Percentiles rank a stretch among this genome's conserved stretches.
Conservation (phyloP, 176 grass and related monocot genomes). For the Avena atlantica region DNA sequence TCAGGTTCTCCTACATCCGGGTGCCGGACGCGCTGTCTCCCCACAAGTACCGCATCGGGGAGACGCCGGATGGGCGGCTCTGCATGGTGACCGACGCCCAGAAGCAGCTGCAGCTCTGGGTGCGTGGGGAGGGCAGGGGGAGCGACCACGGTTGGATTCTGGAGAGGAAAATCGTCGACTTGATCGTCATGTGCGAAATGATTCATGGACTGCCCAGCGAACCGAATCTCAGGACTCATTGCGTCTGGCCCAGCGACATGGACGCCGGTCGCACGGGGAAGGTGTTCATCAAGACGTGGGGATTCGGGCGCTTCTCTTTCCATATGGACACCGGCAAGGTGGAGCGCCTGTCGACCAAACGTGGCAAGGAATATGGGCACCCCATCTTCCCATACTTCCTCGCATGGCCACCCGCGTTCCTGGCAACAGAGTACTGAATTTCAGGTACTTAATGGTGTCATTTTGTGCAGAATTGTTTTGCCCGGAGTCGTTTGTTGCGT, state of each 20-base stretch:
- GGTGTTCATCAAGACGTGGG: slow-evolving; percentile 10
- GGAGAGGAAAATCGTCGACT: neutral
- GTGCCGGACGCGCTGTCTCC: neutral
- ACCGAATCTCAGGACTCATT: too few species aligned
- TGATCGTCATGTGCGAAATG: neutral
- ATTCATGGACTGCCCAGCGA: neutral
- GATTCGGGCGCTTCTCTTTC: slow-evolving; percentile 7
- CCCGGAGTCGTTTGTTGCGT: neutral
- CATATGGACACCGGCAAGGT: neutral
- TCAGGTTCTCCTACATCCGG: neutral
- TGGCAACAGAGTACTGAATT: neutral
- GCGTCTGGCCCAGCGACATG: slow-evolving; percentile 14
- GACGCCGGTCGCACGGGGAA: neutral
- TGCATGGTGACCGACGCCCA: neutral
- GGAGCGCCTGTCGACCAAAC: neutral
- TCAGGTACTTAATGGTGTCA: neutral
- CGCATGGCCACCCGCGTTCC: neutral
- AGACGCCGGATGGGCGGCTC: slow-evolving; percentile 1
- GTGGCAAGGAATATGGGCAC: neutral
- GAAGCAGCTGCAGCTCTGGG: neutral
- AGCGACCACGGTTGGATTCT: slow-evolving; percentile 24
- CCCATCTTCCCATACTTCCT: neutral
- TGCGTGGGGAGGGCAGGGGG: neutral
- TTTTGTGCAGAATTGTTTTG: neutral
- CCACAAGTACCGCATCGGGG: slow-evolving; percentile 3